Conservation (phyloP, 2,329 filamentous ascomycete genomes). For the Paraphaeosphaeria minitans region DNA sequence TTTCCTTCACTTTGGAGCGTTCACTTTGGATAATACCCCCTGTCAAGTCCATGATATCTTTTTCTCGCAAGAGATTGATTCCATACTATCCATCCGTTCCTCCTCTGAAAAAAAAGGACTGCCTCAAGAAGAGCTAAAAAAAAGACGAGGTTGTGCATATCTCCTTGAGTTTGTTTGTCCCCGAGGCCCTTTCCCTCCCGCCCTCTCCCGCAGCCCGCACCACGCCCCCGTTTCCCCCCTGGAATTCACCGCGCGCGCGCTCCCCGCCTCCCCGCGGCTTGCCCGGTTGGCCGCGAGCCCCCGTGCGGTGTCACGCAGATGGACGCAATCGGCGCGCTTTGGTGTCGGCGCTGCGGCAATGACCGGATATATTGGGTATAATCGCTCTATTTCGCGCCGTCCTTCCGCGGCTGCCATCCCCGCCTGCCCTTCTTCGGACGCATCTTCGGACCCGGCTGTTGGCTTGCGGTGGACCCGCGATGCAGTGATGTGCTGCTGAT, state of each 20-base stretch:
- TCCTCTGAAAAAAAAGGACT: slow-evolving; percentile 19
- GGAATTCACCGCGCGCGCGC: slow-evolving; percentile 24
- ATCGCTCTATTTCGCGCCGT: slow-evolving; percentile 47
- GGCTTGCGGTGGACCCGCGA: slow-evolving; percentile 32
- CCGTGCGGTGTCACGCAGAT: slow-evolving; percentile 33
- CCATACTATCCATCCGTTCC: not conserved
- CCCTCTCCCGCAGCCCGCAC: slow-evolving; percentile 44
- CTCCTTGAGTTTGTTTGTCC: slow-evolving; percentile 49
- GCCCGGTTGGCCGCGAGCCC: slow-evolving; percentile 44
- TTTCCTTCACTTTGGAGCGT: slow-evolving; percentile 19
- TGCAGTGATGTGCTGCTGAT: slow-evolving; percentile 42
- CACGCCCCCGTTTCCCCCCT: slow-evolving; percentile 37
- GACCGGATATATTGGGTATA: slow-evolving; percentile 52
- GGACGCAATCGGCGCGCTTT: slow-evolving; percentile 16
- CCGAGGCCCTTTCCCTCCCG: slow-evolving; percentile 52
- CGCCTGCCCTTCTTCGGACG: slow-evolving; percentile 43
- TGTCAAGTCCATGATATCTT: slow-evolving; percentile 12
- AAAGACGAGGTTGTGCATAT: slow-evolving; percentile 38
- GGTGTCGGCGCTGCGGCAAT: slow-evolving; percentile 37
- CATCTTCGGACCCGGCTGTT: slow-evolving; percentile 47
- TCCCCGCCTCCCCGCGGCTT: slow-evolving; percentile 46
- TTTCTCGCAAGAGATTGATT: slow-evolving; percentile 17
- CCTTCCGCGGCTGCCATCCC: slow-evolving; percentile 30
- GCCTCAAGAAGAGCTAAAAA: not conserved
- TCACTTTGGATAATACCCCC: slow-evolving; percentile 17